Evolutionary conservation across 352 stramenopile genomes (phyloP).

Genomic region (Phytopythium vexans): DNA sequence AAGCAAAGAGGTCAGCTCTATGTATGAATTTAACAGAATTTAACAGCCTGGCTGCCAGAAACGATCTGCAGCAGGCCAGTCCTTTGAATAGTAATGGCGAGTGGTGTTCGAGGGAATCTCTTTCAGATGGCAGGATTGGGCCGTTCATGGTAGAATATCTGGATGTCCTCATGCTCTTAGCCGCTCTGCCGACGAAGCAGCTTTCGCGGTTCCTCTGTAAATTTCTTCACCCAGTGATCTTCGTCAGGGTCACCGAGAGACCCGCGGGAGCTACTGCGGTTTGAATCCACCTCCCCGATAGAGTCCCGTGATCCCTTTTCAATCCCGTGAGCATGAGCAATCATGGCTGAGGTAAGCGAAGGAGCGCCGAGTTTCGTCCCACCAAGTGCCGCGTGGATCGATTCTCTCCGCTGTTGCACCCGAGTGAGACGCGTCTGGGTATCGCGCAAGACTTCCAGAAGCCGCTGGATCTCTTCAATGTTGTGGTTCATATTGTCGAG

Average conservation of each 20-base stretch:
- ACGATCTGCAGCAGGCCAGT: no score
- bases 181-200: slow-evolving; percentile 1
- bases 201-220: background rate
- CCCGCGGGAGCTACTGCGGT: background rate
- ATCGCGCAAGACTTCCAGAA: slow-evolving; percentile 33
- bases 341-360: background rate
- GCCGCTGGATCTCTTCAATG: slow-evolving; percentile 37
- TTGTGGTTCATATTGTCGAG: slow-evolving; percentile 45
- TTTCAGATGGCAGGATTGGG: no score
- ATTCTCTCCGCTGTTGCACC: slow-evolving; percentile 37
- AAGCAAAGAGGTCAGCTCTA: no score
- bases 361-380: slow-evolving; percentile 7
- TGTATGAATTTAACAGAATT: no score
- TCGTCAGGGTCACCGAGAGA: background rate
- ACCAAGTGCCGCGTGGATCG: slow-evolving; percentile 35
- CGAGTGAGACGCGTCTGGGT: slow-evolving; percentile 34
- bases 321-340: background rate
- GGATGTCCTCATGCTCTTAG: background rate
- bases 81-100: no score
- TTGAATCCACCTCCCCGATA: background rate
- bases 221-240: no score
- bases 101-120: no score
- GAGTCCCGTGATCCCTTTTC: slow-evolving; percentile 1
- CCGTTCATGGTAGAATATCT: no score
- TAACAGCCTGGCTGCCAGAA: no score